Percentiles rank a stretch among this genome's conserved stretches.
These are phyloP conservation scores for Alternaria sp. DNA, from an alignment of 2,329 filamentous ascomycete genomes.

Conservation along the genomic window DNA sequence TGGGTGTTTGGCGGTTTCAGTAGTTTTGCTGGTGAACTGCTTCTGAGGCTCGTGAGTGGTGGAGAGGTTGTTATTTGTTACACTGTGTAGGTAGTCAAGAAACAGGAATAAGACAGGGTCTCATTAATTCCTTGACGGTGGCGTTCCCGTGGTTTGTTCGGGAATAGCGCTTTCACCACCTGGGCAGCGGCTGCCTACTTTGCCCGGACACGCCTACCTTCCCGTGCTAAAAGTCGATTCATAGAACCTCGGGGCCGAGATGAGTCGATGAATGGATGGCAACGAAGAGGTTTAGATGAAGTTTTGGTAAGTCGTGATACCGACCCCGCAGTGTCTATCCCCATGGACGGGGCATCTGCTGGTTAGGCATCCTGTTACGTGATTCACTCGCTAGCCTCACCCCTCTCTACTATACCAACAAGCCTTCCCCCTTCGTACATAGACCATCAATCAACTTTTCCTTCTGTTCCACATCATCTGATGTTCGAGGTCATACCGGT, in stretches of 20 bases:
- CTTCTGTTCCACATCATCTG: background rate
- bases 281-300: background rate
- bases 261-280: background rate
- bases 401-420: too few relatives aligned
- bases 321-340: conserved; percentile 22
- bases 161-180: conserved; percentile 8
- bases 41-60: conserved; percentile 21
- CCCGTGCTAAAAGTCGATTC: background rate
- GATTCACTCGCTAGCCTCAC: too few relatives aligned
- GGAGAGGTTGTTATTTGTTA: conserved; percentile 1
- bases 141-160: background rate
- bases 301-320: conserved; percentile 5
- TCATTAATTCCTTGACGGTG: background rate
- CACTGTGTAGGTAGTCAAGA: too few relatives aligned
- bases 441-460: too few relatives aligned
- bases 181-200: background rate
- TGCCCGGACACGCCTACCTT: background rate
- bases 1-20: conserved; percentile 18
- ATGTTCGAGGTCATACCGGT: conserved; percentile 25
- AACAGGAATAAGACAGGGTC: too few relatives aligned
- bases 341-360: conserved; percentile 17
- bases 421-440: too few relatives aligned
- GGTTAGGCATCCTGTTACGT: too few relatives aligned
- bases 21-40: conserved; percentile 7
- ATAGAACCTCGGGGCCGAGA: background rate